Evolutionary conservation across 768 basidiomycete species (phyloP).

Genomic region (Suillus hirtellus): DNA sequence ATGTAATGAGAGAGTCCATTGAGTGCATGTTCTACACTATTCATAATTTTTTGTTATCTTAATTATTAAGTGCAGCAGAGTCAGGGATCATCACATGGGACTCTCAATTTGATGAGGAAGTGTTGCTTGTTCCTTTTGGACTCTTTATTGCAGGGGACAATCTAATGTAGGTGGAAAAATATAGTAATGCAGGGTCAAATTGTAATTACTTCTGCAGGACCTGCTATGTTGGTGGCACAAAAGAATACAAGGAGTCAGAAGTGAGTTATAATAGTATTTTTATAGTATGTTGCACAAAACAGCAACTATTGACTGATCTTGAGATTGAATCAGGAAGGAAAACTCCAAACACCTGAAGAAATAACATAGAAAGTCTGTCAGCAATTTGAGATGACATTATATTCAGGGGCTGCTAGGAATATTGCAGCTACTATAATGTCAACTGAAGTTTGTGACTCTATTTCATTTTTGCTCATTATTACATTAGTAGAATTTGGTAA

Average conservation of each 20-base stretch:
- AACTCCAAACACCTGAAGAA: conserved; percentile 9
- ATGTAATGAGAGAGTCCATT: conserved; percentile 33
- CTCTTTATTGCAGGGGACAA: conserved; percentile 40
- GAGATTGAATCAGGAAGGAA: neutral
- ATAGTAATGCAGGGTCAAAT: conserved; percentile 33
- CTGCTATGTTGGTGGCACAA: conserved; percentile 39
- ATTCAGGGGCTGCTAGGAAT: conserved; percentile 10
- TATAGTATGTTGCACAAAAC: conserved; percentile 18
- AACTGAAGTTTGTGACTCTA: conserved; percentile 5
- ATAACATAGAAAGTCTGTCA: conserved; percentile 20
- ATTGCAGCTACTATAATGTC: neutral
- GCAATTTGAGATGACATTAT: conserved; percentile 6
- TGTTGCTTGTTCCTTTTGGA: conserved; percentile 16
- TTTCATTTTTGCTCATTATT: neutral
- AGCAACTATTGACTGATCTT: neutral
- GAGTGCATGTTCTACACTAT: conserved; percentile 23
- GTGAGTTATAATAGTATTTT: conserved; percentile 39
- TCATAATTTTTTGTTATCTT: conserved; percentile 20
- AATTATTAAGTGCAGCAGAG: conserved; percentile 23
- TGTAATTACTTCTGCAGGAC: conserved; percentile 44
- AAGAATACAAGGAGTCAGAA: conserved; percentile 32
- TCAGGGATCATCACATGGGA: conserved; percentile 31
- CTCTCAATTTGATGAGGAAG: conserved; percentile 22
- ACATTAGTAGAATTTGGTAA: conserved; percentile 10
- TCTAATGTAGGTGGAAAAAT: conserved; percentile 32